A percentile compares a stretch with the other conserved stretches of the same genome.
phyloP scores from a whole-genome alignment of 352 stramenopile species.

The Globisporangium acanthophoron region DNA sequence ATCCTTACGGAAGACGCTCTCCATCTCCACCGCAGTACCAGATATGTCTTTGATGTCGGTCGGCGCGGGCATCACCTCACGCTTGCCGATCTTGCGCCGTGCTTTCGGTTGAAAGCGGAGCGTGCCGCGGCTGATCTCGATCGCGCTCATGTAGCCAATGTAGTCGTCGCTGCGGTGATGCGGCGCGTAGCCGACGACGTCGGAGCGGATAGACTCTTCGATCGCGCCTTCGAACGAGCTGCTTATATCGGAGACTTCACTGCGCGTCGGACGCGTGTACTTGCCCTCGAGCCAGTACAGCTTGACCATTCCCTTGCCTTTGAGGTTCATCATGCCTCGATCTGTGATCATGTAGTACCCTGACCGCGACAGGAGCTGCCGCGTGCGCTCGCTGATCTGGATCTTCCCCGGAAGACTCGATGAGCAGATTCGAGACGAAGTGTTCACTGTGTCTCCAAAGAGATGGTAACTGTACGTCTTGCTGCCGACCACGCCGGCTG shows the following conservation, averaged over 20 bases:
- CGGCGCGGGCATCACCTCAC: neutral
- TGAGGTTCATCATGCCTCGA: slow-evolving; percentile 64
- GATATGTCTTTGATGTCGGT: slow-evolving; percentile 30
- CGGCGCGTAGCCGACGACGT: slow-evolving; percentile 26
- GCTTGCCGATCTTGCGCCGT: slow-evolving; percentile 3
- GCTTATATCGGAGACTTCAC: slow-evolving; percentile 25
- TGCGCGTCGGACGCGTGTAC: slow-evolving; percentile 12
- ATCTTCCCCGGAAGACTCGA: slow-evolving; percentile 56
- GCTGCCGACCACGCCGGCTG: slow-evolving; percentile 78
- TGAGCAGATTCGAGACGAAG: slow-evolving; percentile 73
- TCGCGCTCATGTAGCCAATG: slow-evolving; percentile 52
- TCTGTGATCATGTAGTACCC: slow-evolving; percentile 49
- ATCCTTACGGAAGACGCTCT: slow-evolving; percentile 41
- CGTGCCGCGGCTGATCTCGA: slow-evolving; percentile 44
- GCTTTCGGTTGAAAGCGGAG: slow-evolving; percentile 46
- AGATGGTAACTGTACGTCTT: slow-evolving; percentile 83
- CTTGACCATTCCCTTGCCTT: slow-evolving; percentile 66
- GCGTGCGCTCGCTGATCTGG: slow-evolving; percentile 57
- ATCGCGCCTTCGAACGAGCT: slow-evolving; percentile 31
- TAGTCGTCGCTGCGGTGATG: slow-evolving; percentile 56
- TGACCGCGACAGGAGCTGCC: slow-evolving; percentile 37
- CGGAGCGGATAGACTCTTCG: slow-evolving; percentile 46
- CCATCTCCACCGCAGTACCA: slow-evolving; percentile 47
- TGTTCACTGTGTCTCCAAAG: slow-evolving; percentile 84
- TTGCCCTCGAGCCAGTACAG: slow-evolving; percentile 70